Evolutionary conservation across 805 yeast genomes (phyloP).

Genomic region (Schwanniomyces pseudopolymorphus): DNA sequence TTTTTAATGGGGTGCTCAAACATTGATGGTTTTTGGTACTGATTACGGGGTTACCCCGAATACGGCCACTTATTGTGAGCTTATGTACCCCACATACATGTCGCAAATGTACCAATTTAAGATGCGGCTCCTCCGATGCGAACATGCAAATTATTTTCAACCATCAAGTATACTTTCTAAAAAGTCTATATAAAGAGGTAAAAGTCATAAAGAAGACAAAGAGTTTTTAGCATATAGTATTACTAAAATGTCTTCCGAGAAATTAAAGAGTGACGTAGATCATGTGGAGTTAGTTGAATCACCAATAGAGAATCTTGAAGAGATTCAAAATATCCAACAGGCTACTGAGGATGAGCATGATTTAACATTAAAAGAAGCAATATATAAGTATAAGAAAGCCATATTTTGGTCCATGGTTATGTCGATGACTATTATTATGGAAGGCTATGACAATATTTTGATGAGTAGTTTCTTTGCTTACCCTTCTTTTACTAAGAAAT

Average conservation of each 20-base stretch:
- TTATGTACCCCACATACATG: not conserved
- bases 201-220: not conserved
- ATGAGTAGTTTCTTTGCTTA: slow-evolving; percentile 36
- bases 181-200: not conserved
- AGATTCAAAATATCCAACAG: not conserved
- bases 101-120: not conserved
- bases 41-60: not conserved
- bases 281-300: not conserved
- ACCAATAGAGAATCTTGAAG: not conserved
- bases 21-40: not conserved
- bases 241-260: not conserved
- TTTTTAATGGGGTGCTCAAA: not conserved
- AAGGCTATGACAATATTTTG: slow-evolving; percentile 44
- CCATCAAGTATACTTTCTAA: not conserved
- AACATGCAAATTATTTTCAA: not conserved
- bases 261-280: not conserved
- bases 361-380: not conserved
- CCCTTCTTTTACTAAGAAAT: slow-evolving; percentile 34
- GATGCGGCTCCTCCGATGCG: not conserved
- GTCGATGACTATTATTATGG: slow-evolving; percentile 35
- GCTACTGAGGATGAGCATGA: slow-evolving; percentile 1
- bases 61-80: not conserved
- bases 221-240: too few species aligned
- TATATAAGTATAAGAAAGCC: not conserved
- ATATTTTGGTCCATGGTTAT: slow-evolving; percentile 3